Base-by-base conservation (phyloP, 1,139 yeast species). In the Lodderomyces beijingensis region DNA sequence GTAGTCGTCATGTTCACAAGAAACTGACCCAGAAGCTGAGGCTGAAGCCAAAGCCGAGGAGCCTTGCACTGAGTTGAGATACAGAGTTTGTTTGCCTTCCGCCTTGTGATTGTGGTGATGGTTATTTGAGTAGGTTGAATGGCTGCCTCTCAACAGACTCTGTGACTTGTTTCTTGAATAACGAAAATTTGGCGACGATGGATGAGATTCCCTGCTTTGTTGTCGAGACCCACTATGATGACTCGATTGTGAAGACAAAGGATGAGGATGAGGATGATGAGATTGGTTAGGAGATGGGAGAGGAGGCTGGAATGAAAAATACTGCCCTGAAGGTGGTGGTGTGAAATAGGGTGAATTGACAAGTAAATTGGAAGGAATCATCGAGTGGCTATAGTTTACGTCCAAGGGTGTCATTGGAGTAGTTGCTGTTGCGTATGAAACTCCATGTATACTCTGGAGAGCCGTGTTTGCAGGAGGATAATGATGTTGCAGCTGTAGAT, bases 291-390 rank as follows among this genome's bases (percentile, higher is more conserved):
- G 19, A 6, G 27, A 11, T 4, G 27, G 17, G 16, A 27, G 19
- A 6, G 27, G 14, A 3, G 27, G 32, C 5, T 27, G 20, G 5
- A 21, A 25, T 16, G 33, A 24, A 12, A 35, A 32, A 16, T 32
- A 38, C 18, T 36, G 38, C 5, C 46, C 42, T 18, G 40, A 40
- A 6, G 52, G 53, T 6, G 46, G 60, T 16, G 53, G 51, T 27
- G 72, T 74, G 30, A 74, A 68, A 48, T 74, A 81, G 0, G 91
- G 91, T 7, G 89, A 78, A 14, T 77, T 76, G 42, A 79, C 60
- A 33, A 83, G 59, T 34, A 83, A 57, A 47, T 80, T 86, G 16
- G 85, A 70, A 1, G 91, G 91, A 25, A 83, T 59, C 67, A 82
- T 66, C 12, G 83, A 74, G n/a, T 80, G 70, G 7, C 79, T 74